Evolutionary conservation across 176 grass and related monocot genomes (phyloP).

Genomic region (Melocanna baccifera): DNA sequence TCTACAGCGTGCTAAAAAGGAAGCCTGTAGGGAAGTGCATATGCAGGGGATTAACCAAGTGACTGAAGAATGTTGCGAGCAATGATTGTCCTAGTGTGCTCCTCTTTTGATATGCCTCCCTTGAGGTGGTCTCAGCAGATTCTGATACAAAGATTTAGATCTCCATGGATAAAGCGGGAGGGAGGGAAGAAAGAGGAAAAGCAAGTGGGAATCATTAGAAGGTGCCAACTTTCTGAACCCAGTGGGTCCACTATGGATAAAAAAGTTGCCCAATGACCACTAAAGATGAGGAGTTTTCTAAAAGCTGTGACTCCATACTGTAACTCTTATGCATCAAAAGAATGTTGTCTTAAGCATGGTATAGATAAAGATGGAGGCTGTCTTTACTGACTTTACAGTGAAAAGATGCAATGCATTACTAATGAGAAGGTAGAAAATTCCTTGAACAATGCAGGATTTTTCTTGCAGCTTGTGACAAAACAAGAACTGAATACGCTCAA

Average conservation of each 20-base stretch:
- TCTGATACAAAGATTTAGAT: conserved; percentile 43
- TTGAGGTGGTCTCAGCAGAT: conserved; percentile 42
- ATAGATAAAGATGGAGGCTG: not conserved
- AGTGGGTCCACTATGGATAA: conserved; percentile 13
- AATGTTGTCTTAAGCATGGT: conserved; percentile 24
- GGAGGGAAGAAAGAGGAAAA: conserved; percentile 16
- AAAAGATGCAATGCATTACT: not conserved
- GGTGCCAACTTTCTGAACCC: conserved; percentile 39
- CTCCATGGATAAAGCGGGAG: conserved; percentile 31
- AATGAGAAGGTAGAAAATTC: conserved; percentile 11
- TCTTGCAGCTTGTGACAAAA: conserved; percentile 23
- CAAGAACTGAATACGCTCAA: conserved; percentile 22
- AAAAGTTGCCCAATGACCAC: conserved; percentile 21
- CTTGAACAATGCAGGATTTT: conserved; percentile 28
- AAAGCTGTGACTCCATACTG: conserved; percentile 32
- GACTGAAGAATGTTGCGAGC: conserved; percentile 38
- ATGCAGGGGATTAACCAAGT: conserved; percentile 37
- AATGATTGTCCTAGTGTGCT: conserved; percentile 33
- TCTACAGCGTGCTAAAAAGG: conserved; percentile 29
- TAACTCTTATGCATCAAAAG: conserved; percentile 14
- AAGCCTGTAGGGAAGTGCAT: conserved; percentile 22
- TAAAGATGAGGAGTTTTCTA: conserved; percentile 28
- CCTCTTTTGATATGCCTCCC: conserved; percentile 40
- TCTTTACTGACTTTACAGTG: conserved; percentile 6
- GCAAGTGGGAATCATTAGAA: conserved; percentile 43